These are phyloP conservation scores for Arabis alpina DNA, from an alignment of 345 rosid genomes.

Conservation along the genomic window DNA sequence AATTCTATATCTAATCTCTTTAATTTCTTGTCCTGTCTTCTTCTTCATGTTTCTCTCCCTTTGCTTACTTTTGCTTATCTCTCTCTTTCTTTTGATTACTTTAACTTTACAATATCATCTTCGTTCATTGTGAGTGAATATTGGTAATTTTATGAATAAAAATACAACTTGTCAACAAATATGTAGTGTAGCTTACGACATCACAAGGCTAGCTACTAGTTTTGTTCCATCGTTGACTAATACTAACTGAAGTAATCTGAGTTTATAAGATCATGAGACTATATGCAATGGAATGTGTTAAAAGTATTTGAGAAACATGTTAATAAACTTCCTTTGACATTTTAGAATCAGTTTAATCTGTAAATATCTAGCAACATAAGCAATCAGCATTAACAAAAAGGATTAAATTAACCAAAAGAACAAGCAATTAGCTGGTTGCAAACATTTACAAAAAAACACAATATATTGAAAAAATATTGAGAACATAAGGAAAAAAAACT, in stretches of 20 bases:
- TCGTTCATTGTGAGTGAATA: constrained; percentile 33
- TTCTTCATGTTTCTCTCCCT: constrained; percentile 47
- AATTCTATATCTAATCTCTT: constrained; percentile 27
- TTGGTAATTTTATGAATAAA: background rate
- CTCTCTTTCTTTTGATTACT: constrained; percentile 22
- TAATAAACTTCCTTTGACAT: background rate
- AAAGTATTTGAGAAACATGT: background rate
- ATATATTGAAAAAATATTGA: background rate
- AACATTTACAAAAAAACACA: background rate
- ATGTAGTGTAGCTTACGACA: background rate
- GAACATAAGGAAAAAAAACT: background rate
- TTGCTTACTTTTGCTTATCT: constrained; percentile 19
- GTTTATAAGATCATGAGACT: background rate
- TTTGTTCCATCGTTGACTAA: constrained; percentile 7
- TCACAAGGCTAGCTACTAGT: constrained; percentile 2
- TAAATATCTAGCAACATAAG: background rate
- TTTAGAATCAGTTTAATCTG: background rate
- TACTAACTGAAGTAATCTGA: background rate
- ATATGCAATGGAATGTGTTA: background rate
- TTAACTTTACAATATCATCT: constrained; percentile 41
- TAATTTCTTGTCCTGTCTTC: constrained; percentile 43
- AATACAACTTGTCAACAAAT: constrained; percentile 33
- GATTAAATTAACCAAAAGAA: background rate
- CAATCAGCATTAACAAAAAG: too few relatives aligned
- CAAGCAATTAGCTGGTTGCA: background rate